phyloP scores from a whole-genome alignment of 1,284 basidiomycete genomes.

The Ganoderma boninense region DNA sequence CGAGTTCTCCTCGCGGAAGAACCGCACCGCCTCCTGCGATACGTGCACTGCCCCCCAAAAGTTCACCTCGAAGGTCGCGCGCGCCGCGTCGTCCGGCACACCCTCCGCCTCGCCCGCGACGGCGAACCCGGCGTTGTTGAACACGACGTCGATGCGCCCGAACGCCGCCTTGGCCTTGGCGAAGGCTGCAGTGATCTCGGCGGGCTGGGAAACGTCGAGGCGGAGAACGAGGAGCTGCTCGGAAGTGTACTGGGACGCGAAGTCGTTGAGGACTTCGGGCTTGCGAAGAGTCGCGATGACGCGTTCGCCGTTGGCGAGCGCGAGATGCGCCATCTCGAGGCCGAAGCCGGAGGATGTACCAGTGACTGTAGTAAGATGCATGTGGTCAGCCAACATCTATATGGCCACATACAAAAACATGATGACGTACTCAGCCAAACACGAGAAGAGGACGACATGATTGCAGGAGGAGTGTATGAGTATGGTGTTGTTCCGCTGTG shows the following conservation, averaged over 20 bases:
- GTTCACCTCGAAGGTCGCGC: slow-evolving; percentile 45
- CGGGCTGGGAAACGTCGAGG: slow-evolving; percentile 48
- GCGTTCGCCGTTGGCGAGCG: slow-evolving; percentile 41
- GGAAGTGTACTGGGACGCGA: slow-evolving; percentile 30
- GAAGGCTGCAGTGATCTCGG: slow-evolving; percentile 45
- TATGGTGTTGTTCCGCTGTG: no score
- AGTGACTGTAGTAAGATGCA: slow-evolving; percentile 35
- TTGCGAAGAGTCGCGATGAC: slow-evolving; percentile 44
- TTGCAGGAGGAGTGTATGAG: no score
- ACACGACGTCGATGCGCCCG: slow-evolving; percentile 52
- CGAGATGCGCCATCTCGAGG: slow-evolving; percentile 34
- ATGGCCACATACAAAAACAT: no score
- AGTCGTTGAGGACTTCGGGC: slow-evolving; percentile 36
- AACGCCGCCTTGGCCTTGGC: slow-evolving; percentile 42
- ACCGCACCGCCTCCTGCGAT: slow-evolving; percentile 43
- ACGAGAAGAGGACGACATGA: no score
- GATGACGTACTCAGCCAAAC: no score
- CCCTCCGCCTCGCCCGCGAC: slow-evolving; percentile 39
- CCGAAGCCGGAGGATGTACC: slow-evolving; percentile 46
- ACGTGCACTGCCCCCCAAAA: slow-evolving; percentile 50
- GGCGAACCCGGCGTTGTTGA: slow-evolving; percentile 51
- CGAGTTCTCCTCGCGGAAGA: slow-evolving; percentile 49
- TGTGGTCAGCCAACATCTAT: no score
- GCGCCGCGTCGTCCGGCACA: slow-evolving; percentile 40
- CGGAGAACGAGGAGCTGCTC: slow-evolving; percentile 45